These are phyloP conservation scores for Pyrenopolyporus hunteri DNA, from an alignment of 495 filamentous ascomycete genomes.

Conservation along the genomic window DNA sequence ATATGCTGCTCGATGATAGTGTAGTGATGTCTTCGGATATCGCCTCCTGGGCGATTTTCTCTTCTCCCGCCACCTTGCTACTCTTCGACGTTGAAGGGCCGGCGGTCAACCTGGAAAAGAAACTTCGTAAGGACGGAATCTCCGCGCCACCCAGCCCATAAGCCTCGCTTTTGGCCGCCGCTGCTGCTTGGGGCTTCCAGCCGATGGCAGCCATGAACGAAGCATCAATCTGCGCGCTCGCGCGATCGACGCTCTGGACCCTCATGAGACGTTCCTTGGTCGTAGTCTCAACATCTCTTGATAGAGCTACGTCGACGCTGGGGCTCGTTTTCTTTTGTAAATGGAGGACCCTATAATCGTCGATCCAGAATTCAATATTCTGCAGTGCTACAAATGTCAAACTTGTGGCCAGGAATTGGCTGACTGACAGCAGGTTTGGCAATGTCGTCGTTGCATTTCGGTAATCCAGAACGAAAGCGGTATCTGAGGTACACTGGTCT, in stretches of 20 bases:
- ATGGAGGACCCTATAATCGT: slow-evolving; percentile 79
- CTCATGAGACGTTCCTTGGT: slow-evolving; percentile 88
- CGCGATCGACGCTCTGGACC: slow-evolving; percentile 71
- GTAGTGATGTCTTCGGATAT: slow-evolving; percentile 71
- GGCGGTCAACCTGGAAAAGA: slow-evolving; percentile 75
- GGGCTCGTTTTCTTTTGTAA: slow-evolving; percentile 86
- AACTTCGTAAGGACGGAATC: slow-evolving; percentile 69
- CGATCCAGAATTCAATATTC: slow-evolving; percentile 86
- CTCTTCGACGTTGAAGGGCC: slow-evolving; percentile 42
- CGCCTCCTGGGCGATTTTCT: slow-evolving; percentile 59
- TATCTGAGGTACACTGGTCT: slow-evolving; percentile 67
- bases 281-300: slow-evolving; percentile 76
- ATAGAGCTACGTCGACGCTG: slow-evolving; percentile 71
- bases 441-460: slow-evolving; percentile 83
- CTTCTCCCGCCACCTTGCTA: slow-evolving; percentile 57
- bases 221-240: slow-evolving; percentile 89
- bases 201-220: slow-evolving; percentile 87
- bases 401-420: slow-evolving; percentile 91
- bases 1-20: slow-evolving; percentile 73
- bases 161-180: slow-evolving; percentile 46
- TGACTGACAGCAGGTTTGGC: slow-evolving; percentile 81
- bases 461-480: slow-evolving; percentile 91
- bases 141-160: slow-evolving; percentile 48
- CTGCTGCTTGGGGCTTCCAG: slow-evolving; percentile 67
- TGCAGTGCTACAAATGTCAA: slow-evolving; percentile 93